Evolutionary conservation across 306 rosid genomes (phyloP), one percentile per base, ranked within the genome.

Genomic region (Glycine soja): DNA sequence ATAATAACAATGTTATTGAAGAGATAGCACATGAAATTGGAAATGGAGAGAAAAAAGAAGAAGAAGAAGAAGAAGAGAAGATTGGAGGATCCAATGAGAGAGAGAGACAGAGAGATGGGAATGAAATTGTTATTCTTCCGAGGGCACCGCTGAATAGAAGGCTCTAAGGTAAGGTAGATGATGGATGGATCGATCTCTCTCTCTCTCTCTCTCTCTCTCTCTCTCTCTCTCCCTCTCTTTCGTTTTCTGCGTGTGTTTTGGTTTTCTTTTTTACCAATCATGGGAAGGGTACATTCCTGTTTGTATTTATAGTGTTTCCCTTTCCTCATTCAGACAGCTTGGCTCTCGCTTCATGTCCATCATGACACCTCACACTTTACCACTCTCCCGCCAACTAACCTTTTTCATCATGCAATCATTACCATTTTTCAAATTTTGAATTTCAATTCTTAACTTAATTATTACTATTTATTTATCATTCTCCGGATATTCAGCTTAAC

Each of bases 301-400:
- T 34, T 14, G 72, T 66, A 66, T 66, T 66, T 66, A 66, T 66
- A 66, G 52, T 66, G 8, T 66, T 42, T 52, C 8, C 72, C 42
- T 66, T 24, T 24, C 42, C 50, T 9, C 1, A 9, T 40, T 7
- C 43, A 36, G 40, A 36, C 30, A 24, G 30, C 30, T 24, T 1
- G 30, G 30, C 30, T 24, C 30, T 24, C 30, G 30, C 30, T 24
- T 24, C 30, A 24, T 24, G 30, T 24, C 2, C 30, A 24, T 24
- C 30, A 24, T 36, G 40, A 3, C 40, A 36, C 40, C 66, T 61
- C 18, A 36, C 70, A 63, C 70, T 63, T 24, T 62, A 30, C 1
- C 45, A 62, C 9, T 14, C 32, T 40, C 72, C 72, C 72, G 72
- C 72, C 72, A 66, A 66, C 51, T 66, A 8, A 38, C 50, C 18